These are phyloP conservation scores for Candida qinlingensis DNA, from an alignment of 805 yeast species.

Conservation along the genomic window DNA sequence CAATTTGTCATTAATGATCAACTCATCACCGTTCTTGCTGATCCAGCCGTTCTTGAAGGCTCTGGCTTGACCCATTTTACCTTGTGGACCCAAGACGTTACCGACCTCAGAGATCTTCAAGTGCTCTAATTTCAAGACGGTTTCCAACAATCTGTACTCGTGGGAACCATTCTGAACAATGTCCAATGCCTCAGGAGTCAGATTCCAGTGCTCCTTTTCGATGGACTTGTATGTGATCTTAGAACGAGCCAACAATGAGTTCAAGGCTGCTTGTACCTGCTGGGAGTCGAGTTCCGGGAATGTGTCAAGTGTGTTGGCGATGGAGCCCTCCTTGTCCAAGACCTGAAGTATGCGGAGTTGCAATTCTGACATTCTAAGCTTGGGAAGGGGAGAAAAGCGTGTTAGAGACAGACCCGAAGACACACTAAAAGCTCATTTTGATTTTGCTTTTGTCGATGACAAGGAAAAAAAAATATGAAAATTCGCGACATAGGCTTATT, in stretches of 20 bases:
- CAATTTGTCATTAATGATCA: conserved; percentile 52
- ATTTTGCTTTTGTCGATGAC: too few relatives aligned
- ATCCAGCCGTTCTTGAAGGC: conserved; percentile 99
- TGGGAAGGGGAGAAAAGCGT: neutral
- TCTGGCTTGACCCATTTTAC: conserved; percentile 91
- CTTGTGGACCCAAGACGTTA: conserved; percentile 71
- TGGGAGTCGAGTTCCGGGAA: conserved; percentile 65
- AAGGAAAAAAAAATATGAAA: too few relatives aligned
- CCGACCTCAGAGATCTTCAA: conserved; percentile 75
- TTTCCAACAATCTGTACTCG: conserved; percentile 77
- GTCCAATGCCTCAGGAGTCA: conserved; percentile 78
- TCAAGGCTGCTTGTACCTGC: conserved; percentile 74
- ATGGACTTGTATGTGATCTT: conserved; percentile 71
- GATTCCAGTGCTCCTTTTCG: conserved; percentile 70
- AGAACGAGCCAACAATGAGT: conserved; percentile 76
- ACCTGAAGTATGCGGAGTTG: conserved; percentile 59
- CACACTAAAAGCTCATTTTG: too few relatives aligned
- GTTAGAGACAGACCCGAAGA: neutral
- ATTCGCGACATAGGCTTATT: neutral
- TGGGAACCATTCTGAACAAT: conserved; percentile 82
- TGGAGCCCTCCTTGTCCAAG: conserved; percentile 56
- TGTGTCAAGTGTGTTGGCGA: conserved; percentile 61
- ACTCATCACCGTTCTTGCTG: conserved; percentile 75
- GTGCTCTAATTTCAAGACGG: conserved; percentile 69
- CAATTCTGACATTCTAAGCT: conserved; percentile 53